phyloP scores from a whole-genome alignment of 2,329 filamentous ascomycete genomes.

The Scleromitrula shiraiana region DNA sequence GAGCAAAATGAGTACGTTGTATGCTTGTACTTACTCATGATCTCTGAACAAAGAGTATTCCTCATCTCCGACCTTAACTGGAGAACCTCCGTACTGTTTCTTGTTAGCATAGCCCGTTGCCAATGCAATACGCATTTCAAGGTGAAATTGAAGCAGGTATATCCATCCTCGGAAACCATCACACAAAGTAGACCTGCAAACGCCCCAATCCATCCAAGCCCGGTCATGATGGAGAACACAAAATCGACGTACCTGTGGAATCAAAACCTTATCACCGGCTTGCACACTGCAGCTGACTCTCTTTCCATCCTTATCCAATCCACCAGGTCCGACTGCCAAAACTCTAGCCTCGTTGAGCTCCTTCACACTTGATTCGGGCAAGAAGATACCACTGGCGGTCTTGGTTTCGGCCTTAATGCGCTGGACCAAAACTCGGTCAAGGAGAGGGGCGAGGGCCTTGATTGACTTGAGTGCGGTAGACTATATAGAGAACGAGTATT shows the following conservation, averaged over 20 bases:
- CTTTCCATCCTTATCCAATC: constrained; percentile 81
- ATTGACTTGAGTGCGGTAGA: constrained; percentile 82
- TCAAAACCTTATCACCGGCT: constrained; percentile 86
- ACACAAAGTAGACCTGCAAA: constrained; percentile 1
- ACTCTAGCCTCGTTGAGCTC: constrained; percentile 98
- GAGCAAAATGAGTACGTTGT: not conserved
- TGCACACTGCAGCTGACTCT: constrained; percentile 75
- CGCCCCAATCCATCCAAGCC: not conserved
- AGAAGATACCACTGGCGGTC: constrained; percentile 94
- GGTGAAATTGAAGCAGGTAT: not conserved
- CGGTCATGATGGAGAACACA: not conserved
- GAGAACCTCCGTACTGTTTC: constrained; percentile 77
- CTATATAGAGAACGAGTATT: constrained; percentile 30
- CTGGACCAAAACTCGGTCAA: constrained; percentile 98
- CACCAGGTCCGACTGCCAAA: constrained; percentile 86
- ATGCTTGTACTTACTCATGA: constrained; percentile 70
- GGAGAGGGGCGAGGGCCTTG: constrained; percentile 87
- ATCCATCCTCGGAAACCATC: too few relatives aligned
- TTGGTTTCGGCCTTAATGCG: constrained; percentile 95
- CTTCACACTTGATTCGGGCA: constrained; percentile 94
- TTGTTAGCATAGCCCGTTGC: constrained; percentile 22
- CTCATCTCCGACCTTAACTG: constrained; percentile 95
- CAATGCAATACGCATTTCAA: not conserved
- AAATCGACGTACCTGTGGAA: constrained; percentile 67
- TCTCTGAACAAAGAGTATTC: constrained; percentile 96